Evolutionary conservation across 441 rosid genomes (phyloP).

Genomic region (Pelargonium cotyledonis): DNA sequence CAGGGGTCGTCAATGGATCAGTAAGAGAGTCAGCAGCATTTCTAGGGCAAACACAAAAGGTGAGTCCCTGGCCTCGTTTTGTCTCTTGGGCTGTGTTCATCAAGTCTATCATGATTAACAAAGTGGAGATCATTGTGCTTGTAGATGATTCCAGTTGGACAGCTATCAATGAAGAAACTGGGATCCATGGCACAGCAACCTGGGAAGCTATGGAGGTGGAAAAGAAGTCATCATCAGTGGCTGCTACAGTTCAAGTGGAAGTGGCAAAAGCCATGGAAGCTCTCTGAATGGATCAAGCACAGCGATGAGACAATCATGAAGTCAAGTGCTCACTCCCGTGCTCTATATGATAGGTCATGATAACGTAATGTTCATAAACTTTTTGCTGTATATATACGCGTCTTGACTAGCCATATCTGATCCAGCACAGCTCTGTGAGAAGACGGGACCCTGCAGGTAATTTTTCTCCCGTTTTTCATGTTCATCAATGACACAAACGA

Average conservation of each 20-base stretch:
- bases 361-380: not conserved
- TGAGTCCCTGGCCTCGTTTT: constrained; percentile 19
- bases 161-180: constrained; percentile 59
- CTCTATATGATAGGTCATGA: constrained; percentile 13
- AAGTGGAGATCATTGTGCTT: constrained; percentile 3
- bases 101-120: constrained; percentile 12
- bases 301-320: constrained; percentile 72
- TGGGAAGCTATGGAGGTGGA: constrained; percentile 99
- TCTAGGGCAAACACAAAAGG: constrained; percentile 38
- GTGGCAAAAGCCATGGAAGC: constrained; percentile 99
- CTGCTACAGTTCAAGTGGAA: constrained; percentile 95
- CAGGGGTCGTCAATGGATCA: constrained; percentile 42
- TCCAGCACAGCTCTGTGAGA: too few species aligned
- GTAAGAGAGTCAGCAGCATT: constrained; percentile 47
- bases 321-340: constrained; percentile 54
- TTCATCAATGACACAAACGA: too few species aligned
- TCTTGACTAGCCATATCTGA: not conserved
- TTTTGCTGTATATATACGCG: too few species aligned
- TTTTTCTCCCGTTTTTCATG: too few species aligned
- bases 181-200: constrained; percentile 52
- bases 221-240: constrained; percentile 97
- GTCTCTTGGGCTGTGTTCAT: constrained; percentile 7
- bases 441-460: too few species aligned
- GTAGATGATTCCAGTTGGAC: constrained; percentile 85
- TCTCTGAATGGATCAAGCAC: constrained; percentile 84